A percentile compares a stretch with the other conserved stretches of the same genome.
Evolutionary conservation across 352 stramenopile genomes (phyloP).

Genomic region (Pythium pectinolyticum): DNA sequence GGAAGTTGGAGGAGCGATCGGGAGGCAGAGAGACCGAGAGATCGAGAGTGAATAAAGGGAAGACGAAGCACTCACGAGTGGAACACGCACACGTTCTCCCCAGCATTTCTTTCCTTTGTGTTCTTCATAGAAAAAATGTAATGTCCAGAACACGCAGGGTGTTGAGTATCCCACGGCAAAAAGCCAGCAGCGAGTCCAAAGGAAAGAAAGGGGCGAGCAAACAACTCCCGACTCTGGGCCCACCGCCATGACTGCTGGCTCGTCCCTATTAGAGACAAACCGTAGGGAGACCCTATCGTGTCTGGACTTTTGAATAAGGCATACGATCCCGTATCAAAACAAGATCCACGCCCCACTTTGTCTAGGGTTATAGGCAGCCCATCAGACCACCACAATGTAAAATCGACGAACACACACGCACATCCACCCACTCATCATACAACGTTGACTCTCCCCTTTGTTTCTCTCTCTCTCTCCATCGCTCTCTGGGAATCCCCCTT

Average conservation of each 20-base stretch:
- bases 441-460: background rate
- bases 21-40: background rate
- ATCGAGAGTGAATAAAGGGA: background rate
- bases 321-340: background rate
- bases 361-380: slow-evolving; percentile 73
- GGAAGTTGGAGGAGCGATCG: background rate
- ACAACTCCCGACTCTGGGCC: slow-evolving; percentile 41
- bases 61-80: background rate
- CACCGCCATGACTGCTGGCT: too few relatives aligned
- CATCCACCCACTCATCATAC: background rate
- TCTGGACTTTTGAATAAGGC: too few relatives aligned
- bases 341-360: slow-evolving; percentile 26
- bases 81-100: slow-evolving; percentile 44
- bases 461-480: too few relatives aligned
- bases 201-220: slow-evolving; percentile 82
- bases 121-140: background rate
- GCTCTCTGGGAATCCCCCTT: background rate
- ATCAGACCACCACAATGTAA: slow-evolving; percentile 44
- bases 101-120: slow-evolving; percentile 75
- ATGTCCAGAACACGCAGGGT: slow-evolving; percentile 15
- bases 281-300: slow-evolving; percentile 30
- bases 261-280: background rate
- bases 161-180: slow-evolving; percentile 1
- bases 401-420: slow-evolving; percentile 12
- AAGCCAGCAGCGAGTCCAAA: slow-evolving; percentile 22